These are phyloP conservation scores for Heliosperma pusillum DNA, from an alignment of 148 eudicot genomes.

Conservation along the genomic window DNA sequence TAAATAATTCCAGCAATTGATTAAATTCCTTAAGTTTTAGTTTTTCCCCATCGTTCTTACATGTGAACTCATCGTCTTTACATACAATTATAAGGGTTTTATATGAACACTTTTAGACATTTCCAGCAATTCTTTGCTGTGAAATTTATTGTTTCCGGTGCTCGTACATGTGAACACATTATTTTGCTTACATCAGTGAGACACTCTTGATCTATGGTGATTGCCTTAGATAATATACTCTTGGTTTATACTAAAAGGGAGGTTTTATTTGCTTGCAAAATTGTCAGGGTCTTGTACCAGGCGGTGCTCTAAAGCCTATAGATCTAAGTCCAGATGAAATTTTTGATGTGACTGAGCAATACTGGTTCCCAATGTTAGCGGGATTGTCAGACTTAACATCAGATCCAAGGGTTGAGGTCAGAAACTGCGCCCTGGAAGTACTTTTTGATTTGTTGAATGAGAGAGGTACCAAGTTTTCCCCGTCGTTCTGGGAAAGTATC, in stretches of 20 bases:
- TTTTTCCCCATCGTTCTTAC: not conserved
- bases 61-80: not conserved
- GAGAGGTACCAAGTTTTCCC: conserved; percentile 91
- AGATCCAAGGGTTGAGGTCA: conserved; percentile 85
- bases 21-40: too few species aligned
- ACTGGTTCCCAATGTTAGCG: conserved; percentile 99
- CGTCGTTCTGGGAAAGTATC: conserved; percentile 89
- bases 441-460: conserved; percentile 93
- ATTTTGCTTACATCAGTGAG: not conserved
- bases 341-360: conserved; percentile 90
- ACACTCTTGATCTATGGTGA: conserved; percentile 6
- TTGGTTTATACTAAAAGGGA: conserved; percentile 8
- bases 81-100: too few species aligned
- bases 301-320: conserved; percentile 87
- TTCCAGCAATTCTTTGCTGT: not conserved
- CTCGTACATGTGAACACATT: not conserved
- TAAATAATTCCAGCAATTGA: not conserved
- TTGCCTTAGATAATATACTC: not conserved
- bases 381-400: conserved; percentile 97
- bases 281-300: conserved; percentile 92
- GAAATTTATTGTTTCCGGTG: not conserved
- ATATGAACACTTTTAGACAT: too few species aligned
- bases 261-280: conserved; percentile 11
- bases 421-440: conserved; percentile 97
- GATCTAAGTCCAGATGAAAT: conserved; percentile 52